These are phyloP conservation scores for Paramecium tetraurelia DNA, from an alignment of 73 alveolate genomes.

Conservation along the genomic window DNA sequence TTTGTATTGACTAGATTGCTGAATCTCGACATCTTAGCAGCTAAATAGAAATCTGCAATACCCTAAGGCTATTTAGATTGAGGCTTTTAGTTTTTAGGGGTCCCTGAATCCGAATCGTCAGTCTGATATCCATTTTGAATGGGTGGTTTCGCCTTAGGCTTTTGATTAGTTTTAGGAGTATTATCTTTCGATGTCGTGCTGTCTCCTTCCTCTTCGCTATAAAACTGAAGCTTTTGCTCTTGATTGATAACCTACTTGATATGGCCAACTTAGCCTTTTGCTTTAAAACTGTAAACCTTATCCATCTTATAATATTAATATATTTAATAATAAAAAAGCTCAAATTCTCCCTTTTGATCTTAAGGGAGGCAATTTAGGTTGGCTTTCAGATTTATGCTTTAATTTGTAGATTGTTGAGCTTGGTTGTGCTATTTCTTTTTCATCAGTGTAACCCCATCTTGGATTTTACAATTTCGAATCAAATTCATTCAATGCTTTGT, in stretches of 20 bases:
- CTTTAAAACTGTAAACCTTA: conserved; percentile 9
- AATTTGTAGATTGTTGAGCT: background rate
- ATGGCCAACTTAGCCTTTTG: background rate
- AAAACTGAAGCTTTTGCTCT: conserved; percentile 21
- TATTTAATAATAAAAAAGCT: background rate
- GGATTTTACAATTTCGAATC: conserved; percentile 13
- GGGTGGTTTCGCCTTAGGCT: background rate
- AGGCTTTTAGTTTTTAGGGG: background rate
- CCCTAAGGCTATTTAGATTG: background rate
- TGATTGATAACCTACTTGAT: background rate
- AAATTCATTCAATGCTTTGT: conserved; percentile 23
- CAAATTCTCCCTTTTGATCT: background rate
- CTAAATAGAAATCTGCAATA: background rate
- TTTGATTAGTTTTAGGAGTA: background rate
- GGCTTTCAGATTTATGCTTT: conserved; percentile 2
- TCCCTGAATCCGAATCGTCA: conserved; percentile 5
- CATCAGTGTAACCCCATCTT: background rate
- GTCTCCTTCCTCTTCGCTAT: conserved; percentile 35
- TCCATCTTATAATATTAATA: background rate
- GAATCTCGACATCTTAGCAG: background rate
- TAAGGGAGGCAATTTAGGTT: background rate
- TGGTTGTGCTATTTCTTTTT: background rate
- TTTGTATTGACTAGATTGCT: background rate
- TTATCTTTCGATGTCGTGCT: background rate
- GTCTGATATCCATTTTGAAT: conserved; percentile 20